Evolutionary conservation across 179 eudicot species (phyloP).

Genomic region (Monotropa hypopitys): DNA sequence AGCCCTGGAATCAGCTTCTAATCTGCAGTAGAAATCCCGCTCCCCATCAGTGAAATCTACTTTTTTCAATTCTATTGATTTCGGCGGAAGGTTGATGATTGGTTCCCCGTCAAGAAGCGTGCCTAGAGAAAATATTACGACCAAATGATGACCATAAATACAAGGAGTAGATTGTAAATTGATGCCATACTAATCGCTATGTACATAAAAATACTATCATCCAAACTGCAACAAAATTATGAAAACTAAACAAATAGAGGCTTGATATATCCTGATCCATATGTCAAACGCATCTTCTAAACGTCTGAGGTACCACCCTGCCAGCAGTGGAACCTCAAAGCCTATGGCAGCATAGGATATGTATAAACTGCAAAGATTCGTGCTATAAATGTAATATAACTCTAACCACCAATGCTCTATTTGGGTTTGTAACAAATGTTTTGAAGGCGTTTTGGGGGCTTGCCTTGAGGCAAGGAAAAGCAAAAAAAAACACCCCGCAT

Average conservation of each 20-base stretch:
- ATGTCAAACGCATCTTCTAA: not conserved
- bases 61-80: slow-evolving; percentile 58
- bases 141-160: slow-evolving; percentile 4
- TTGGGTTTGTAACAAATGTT: not conserved
- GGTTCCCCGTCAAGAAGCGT: slow-evolving; percentile 92
- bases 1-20: slow-evolving; percentile 91
- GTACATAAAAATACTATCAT: not conserved
- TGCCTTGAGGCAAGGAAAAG: no score
- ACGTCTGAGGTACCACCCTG: not conserved
- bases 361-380: not conserved
- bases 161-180: slow-evolving; percentile 1
- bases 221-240: not conserved
- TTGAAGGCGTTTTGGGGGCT: no score
- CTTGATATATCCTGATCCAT: not conserved
- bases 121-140: slow-evolving; percentile 27
- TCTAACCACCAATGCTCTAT: not conserved
- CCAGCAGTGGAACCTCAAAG: not conserved
- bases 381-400: not conserved
- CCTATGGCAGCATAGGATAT: not conserved
- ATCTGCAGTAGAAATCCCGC: slow-evolving; percentile 68
- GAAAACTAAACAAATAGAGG: not conserved
- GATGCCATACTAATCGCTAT: not conserved
- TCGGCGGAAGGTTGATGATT: slow-evolving; percentile 75
- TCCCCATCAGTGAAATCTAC: slow-evolving; percentile 76
- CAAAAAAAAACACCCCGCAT: no score